Percentiles rank a stretch among this genome's conserved stretches.
Evolutionary conservation across 2,329 filamentous ascomycete genomes (phyloP).

Genomic region (Scedosporium boydii): DNA sequence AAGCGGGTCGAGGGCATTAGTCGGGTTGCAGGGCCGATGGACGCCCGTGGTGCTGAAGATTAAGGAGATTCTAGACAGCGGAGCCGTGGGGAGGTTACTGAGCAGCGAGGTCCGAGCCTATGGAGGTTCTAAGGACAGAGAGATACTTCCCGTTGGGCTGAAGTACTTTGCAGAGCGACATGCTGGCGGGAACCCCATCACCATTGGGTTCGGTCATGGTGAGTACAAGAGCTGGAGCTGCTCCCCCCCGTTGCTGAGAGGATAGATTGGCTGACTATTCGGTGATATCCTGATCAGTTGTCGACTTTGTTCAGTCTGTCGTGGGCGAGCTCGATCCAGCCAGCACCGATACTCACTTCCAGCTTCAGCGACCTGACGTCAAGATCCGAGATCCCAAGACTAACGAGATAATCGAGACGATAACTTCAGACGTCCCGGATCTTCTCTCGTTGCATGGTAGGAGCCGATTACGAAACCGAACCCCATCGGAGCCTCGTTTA

Average conservation of each 20-base stretch:
- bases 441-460: conserved; percentile 17
- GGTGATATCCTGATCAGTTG: not conserved
- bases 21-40: conserved; percentile 42
- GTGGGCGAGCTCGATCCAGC: not conserved
- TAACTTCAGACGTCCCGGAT: conserved; percentile 34
- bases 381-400: conserved; percentile 22
- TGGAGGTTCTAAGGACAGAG: conserved; percentile 25
- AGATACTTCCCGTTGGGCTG: conserved; percentile 21
- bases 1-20: conserved; percentile 27
- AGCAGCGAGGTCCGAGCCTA: conserved; percentile 35
- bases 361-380: conserved; percentile 30
- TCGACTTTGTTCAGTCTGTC: not conserved
- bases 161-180: conserved; percentile 38
- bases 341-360: not conserved
- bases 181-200: conserved; percentile 34
- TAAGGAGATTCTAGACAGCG: conserved; percentile 31
- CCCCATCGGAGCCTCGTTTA: no score
- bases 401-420: conserved; percentile 18
- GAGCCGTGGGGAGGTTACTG: conserved; percentile 40
- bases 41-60: conserved; percentile 28
- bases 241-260: not conserved
- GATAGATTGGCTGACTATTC: no score
- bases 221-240: conserved; percentile 25
- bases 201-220: conserved; percentile 33
- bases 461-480: no score